Evolutionary conservation across 768 basidiomycete genomes (phyloP), one percentile per base, ranked within the genome.

Genomic region (Naematelia aurantialba): DNA sequence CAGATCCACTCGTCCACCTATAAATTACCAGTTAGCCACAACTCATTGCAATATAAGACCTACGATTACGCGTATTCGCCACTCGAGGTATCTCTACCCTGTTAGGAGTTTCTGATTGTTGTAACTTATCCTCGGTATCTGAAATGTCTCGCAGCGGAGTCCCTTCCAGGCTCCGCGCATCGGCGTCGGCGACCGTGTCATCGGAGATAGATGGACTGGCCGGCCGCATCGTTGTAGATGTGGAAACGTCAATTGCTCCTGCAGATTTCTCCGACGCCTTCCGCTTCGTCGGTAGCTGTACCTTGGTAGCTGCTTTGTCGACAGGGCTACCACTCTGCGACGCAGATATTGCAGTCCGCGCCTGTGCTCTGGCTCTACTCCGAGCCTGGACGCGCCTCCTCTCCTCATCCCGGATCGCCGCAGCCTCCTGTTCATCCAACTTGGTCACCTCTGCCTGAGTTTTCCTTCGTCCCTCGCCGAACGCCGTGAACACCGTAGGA

Each of bases 1-100:
- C 0, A 70, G 50, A 55, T 73, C 71, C 13, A 68, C 44, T 4
- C 71, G 51, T 4, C 44, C 52, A 4, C 22, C 52, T 5, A 30
- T 22, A 8, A 19, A 8, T 25, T 8, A 11, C 12, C 46, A 25
- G 46, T 19, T 47, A 47, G n/a, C 8, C 46, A 25, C 8, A 19
- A 47, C n/a, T 47, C 21, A 19, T 12, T 8, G 46, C 8, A 25
- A 19, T 10, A 14, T 12, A 14, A 17, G 5, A 44, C 55, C 34
- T 8, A 39, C 34, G 8, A 39, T 39, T 39, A 17, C 34, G 34
- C 34, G 17, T 39, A 17, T 39, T 39, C 8, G 34, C 34, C 34
- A 39, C 34, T 39, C 34, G 8, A 17, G 34, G 34, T 17, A 39
- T 39, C 17, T 39, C 34, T 17, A 39, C 8, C 34, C 17, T 39